Conservation (phyloP, 1,139 yeast species). For the Pichia sp. region DNA sequence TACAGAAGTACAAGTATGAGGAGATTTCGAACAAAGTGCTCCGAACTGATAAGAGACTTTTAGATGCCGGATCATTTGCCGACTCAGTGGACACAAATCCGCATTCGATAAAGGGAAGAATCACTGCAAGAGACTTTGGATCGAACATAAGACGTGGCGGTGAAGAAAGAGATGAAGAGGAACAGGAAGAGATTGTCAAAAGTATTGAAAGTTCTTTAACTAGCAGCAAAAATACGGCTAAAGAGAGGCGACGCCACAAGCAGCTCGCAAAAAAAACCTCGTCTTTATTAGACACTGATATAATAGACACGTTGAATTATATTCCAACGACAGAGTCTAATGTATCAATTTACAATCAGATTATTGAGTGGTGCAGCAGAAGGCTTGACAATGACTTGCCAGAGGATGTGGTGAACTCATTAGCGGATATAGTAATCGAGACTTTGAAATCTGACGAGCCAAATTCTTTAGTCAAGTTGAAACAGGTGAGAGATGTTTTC, state of each 20-base stretch:
- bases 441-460: slow-evolving; percentile 48
- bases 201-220: slow-evolving; percentile 11
- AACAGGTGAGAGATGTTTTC: slow-evolving; percentile 45
- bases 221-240: slow-evolving; percentile 9
- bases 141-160: slow-evolving; percentile 25
- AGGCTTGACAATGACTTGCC: slow-evolving; percentile 54
- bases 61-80: slow-evolving; percentile 37
- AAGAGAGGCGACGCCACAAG: not conserved
- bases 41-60: slow-evolving; percentile 49
- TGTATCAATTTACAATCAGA: slow-evolving; percentile 40
- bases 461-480: slow-evolving; percentile 38
- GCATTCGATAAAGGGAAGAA: slow-evolving; percentile 63
- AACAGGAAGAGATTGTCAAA: slow-evolving; percentile 20
- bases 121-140: slow-evolving; percentile 70
- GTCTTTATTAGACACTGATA: slow-evolving; percentile 33
- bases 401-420: slow-evolving; percentile 50
- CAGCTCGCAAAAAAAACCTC: not conserved
- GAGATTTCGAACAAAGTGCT: slow-evolving; percentile 78
- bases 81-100: slow-evolving; percentile 58
- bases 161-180: slow-evolving; percentile 15
- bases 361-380: slow-evolving; percentile 47
- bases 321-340: slow-evolving; percentile 49
- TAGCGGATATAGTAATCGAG: slow-evolving; percentile 66
- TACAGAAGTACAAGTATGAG: slow-evolving; percentile 44
- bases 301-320: slow-evolving; percentile 43